Conservation (phyloP, 352 stramenopile genomes). For the Saprolegnia diclina region DNA sequence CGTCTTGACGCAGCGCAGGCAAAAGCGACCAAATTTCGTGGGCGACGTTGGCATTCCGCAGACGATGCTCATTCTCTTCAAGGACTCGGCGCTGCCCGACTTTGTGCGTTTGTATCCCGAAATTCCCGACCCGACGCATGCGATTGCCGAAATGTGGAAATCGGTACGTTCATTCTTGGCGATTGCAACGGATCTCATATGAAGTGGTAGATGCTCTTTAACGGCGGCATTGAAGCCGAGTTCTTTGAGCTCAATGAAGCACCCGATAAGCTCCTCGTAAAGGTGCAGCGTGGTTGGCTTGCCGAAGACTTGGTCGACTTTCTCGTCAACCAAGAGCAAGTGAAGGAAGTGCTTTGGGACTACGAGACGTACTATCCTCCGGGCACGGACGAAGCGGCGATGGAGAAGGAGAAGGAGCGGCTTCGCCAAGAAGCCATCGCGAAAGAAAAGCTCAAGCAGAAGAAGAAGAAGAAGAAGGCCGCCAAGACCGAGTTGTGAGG, state of each 20-base stretch:
- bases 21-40: slow-evolving; percentile 26
- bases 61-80: slow-evolving; percentile 24
- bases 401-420: slow-evolving; percentile 21
- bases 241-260: slow-evolving; percentile 28
- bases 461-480: slow-evolving; percentile 22
- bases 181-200: neutral
- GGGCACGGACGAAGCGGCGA: slow-evolving; percentile 15
- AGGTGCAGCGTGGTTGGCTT: slow-evolving; percentile 23
- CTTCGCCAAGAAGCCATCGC: slow-evolving; percentile 14
- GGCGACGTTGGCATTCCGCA: slow-evolving; percentile 23
- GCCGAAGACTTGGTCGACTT: slow-evolving; percentile 27
- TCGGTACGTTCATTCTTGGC: neutral
- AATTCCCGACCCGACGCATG: slow-evolving; percentile 18
- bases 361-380: slow-evolving; percentile 27
- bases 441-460: slow-evolving; percentile 16
- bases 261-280: slow-evolving; percentile 24
- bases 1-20: neutral
- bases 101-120: slow-evolving; percentile 2
- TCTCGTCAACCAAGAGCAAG: slow-evolving; percentile 26
- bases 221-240: slow-evolving; percentile 23
- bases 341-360: slow-evolving; percentile 26
- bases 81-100: slow-evolving; percentile 13
- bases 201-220: slow-evolving; percentile 18
- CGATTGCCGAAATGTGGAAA: slow-evolving; percentile 27
- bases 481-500: slow-evolving; percentile 18